Evolutionary conservation across 2,329 filamentous ascomycete genomes (phyloP).

Genomic region (Fusarium temperatum): DNA sequence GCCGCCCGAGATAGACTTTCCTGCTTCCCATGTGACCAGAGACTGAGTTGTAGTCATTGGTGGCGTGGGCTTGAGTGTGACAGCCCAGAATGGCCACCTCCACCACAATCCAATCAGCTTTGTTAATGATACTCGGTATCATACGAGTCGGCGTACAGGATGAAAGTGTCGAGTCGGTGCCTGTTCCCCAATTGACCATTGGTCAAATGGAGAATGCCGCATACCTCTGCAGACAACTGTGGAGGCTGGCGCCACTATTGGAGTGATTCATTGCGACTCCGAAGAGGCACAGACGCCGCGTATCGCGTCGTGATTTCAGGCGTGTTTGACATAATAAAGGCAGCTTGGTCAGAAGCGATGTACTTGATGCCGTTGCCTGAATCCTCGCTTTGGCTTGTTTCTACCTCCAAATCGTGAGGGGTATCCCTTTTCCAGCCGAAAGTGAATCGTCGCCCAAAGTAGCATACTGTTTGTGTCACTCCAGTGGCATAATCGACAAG

Average conservation of each 20-base stretch:
- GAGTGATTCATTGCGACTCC: not conserved
- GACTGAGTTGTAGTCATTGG: not conserved
- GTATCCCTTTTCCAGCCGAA: not conserved
- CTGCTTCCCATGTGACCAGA: no score
- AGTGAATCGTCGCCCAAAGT: not conserved
- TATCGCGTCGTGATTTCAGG: not conserved
- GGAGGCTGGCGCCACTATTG: not conserved
- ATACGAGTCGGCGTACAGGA: not conserved
- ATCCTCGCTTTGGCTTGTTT: not conserved
- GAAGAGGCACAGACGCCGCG: not conserved
- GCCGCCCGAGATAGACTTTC: not conserved
- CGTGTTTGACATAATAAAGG: no score
- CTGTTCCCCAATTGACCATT: not conserved
- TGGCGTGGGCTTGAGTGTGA: no score
- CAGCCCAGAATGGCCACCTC: not conserved
- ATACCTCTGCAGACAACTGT: not conserved
- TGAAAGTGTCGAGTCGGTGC: not conserved
- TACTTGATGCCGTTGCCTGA: rapidly evolving
- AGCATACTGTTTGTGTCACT: not conserved
- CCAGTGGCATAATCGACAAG: not conserved
- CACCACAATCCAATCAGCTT: not conserved
- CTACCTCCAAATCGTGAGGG: not conserved
- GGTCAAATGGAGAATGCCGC: not conserved
- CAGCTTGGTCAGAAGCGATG: not conserved
- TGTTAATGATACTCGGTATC: not conserved